Percentiles rank a stretch among this genome's conserved stretches.
Conservation (phyloP, 176 grass and related monocot species). For the Oropetium thomaeum region DNA sequence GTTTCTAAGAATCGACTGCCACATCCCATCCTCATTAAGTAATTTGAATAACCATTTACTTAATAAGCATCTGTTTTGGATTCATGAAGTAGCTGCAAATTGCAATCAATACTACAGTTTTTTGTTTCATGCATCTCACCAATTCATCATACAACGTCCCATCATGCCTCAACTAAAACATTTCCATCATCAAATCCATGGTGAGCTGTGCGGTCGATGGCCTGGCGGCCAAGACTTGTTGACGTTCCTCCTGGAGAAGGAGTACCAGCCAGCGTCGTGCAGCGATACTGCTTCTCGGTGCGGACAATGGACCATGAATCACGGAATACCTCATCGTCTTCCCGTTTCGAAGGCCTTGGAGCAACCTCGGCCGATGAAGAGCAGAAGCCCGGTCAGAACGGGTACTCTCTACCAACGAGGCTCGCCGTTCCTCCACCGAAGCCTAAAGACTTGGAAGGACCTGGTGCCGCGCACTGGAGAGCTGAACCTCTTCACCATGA, state of each 20-base stretch:
- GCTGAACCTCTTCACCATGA: slow-evolving; percentile 8
- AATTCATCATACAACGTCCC: background rate
- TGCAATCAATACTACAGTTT: background rate
- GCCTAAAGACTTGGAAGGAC: slow-evolving; percentile 12
- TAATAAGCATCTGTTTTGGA: too few relatives aligned
- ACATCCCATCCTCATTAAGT: too few relatives aligned
- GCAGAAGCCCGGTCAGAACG: background rate
- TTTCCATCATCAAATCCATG: background rate
- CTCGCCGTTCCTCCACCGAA: background rate
- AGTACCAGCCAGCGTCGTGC: background rate
- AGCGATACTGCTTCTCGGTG: background rate
- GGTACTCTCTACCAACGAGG: background rate
- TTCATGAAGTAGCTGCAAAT: too few relatives aligned
- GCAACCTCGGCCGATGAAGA: slow-evolving; percentile 28
- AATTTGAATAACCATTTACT: too few relatives aligned
- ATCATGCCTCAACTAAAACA: background rate
- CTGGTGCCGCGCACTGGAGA: background rate
- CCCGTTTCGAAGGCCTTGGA: slow-evolving; percentile 5
- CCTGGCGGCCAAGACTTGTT: background rate
- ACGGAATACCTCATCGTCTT: background rate
- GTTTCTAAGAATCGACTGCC: too few relatives aligned
- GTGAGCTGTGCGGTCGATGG: background rate
- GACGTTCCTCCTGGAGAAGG: background rate
- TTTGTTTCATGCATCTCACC: background rate
- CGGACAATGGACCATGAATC: background rate